phyloP scores from a whole-genome alignment of 2,329 filamentous ascomycete genomes.

The Aspergillus floridensis region DNA sequence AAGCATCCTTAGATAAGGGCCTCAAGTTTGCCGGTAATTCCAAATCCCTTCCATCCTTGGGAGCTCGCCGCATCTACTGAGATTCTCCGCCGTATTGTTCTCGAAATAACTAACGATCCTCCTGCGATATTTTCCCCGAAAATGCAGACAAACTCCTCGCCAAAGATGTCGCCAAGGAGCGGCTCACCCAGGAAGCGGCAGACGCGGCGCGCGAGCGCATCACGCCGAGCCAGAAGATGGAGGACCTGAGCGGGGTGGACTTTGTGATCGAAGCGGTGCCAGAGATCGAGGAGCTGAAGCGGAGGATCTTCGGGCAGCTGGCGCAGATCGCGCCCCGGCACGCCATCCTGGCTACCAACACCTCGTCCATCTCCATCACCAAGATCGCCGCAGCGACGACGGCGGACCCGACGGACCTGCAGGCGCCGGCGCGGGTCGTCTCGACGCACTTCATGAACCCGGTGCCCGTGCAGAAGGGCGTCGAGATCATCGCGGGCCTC shows the following conservation, averaged over 20 bases:
- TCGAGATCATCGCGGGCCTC: slow-evolving; percentile 93
- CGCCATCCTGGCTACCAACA: slow-evolving; percentile 93
- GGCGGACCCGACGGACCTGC: slow-evolving; percentile 72
- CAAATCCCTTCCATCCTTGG: neutral
- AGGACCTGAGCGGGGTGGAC: slow-evolving; percentile 77
- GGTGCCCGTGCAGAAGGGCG: slow-evolving; percentile 92
- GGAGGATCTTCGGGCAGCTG: slow-evolving; percentile 78
- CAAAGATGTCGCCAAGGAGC: slow-evolving; percentile 87
- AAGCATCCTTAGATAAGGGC: slow-evolving; percentile 83
- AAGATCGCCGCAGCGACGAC: slow-evolving; percentile 87
- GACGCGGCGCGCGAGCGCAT: slow-evolving; percentile 69
- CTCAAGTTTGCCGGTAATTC: slow-evolving; percentile 80
- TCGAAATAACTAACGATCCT: neutral
- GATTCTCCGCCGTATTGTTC: no score
- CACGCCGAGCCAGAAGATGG: slow-evolving; percentile 67
- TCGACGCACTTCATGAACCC: slow-evolving; percentile 99
- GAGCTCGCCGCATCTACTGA: neutral
- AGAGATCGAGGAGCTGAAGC: slow-evolving; percentile 84
- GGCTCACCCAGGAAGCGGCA: slow-evolving; percentile 78
- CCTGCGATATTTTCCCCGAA: neutral
- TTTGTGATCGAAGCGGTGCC: slow-evolving; percentile 98
- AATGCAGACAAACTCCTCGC: slow-evolving; percentile 80
- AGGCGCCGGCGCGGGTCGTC: slow-evolving; percentile 80
- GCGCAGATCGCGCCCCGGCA: slow-evolving; percentile 79
- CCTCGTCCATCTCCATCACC: slow-evolving; percentile 97